These are phyloP conservation scores for Cladosporium sphaerospermum DNA, from an alignment of 2,329 filamentous ascomycete genomes.

Conservation along the genomic window DNA sequence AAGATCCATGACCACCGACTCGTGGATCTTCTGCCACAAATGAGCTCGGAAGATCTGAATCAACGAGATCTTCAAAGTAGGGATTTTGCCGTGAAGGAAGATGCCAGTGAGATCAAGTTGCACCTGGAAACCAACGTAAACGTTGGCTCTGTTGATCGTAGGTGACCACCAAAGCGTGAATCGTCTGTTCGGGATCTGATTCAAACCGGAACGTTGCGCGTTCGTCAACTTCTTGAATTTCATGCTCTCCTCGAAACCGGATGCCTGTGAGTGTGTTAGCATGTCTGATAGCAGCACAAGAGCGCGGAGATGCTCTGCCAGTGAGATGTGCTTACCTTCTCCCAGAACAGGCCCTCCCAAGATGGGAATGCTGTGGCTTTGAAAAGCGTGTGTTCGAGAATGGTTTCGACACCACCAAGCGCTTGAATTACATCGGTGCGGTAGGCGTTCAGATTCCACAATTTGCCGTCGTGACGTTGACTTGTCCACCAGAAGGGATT, in stretches of 20 bases:
- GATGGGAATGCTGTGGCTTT: constrained; percentile 92
- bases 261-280: constrained; percentile 15
- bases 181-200: constrained; percentile 96
- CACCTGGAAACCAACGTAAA: constrained; percentile 99
- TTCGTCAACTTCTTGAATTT: constrained; percentile 99
- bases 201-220: constrained; percentile 90
- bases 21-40: constrained; percentile 99
- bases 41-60: constrained; percentile 99
- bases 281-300: constrained; percentile 28
- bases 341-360: constrained; percentile 94
- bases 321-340: constrained; percentile 39
- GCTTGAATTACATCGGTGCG: constrained; percentile 96
- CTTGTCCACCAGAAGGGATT: constrained; percentile 97
- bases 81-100: constrained; percentile 98
- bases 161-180: constrained; percentile 96
- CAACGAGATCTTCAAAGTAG: constrained; percentile 92
- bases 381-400: constrained; percentile 92
- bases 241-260: constrained; percentile 54
- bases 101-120: constrained; percentile 97
- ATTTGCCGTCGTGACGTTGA: constrained; percentile 90
- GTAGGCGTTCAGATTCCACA: constrained; percentile 96
- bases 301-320: constrained; percentile 23
- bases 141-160: constrained; percentile 63
- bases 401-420: constrained; percentile 92
- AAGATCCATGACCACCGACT: constrained; percentile 97